Conservation (phyloP, 2,329 filamentous ascomycete species). For the Cercospora canescens region DNA sequence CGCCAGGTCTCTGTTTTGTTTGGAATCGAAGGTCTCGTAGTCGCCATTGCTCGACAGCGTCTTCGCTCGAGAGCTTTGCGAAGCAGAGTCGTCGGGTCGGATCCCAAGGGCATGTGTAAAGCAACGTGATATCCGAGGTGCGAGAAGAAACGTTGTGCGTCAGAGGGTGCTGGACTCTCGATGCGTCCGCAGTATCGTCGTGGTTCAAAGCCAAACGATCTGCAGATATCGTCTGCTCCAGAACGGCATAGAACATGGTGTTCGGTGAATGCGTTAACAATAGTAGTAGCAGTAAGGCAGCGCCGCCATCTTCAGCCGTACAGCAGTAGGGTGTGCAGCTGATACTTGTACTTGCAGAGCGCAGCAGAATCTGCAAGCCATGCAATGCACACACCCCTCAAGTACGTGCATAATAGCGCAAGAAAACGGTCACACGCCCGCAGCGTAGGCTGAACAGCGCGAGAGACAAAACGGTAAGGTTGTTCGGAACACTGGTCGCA, state of each 20-base stretch:
- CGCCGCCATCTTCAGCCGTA: neutral
- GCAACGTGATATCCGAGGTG: neutral
- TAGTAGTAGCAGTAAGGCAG: neutral
- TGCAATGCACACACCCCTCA: neutral
- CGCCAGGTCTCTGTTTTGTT: neutral
- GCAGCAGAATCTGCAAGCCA: neutral
- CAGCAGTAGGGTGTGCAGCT: neutral
- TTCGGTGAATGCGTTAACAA: neutral
- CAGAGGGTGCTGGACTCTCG: neutral
- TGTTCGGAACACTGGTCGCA: neutral
- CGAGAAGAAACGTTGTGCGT: neutral
- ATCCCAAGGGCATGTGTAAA: conserved; percentile 7
- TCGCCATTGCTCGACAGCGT: neutral
- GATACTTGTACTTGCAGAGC: neutral
- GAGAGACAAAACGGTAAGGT: neutral
- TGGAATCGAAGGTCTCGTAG: neutral
- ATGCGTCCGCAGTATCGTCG: neutral
- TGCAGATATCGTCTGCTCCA: conserved; percentile 12
- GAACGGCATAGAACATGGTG: conserved; percentile 9
- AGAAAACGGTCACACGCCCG: neutral
- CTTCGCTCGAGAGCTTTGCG: conserved; percentile 2
- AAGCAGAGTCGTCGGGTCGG: conserved; percentile 1
- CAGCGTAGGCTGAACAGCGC: neutral
- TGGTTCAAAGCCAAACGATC: neutral
- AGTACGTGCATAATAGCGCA: neutral